Percentiles rank a stretch among this genome's conserved stretches.
Evolutionary conservation across 208 protist species (phyloP).

Genomic region (Herpetomonas muscarum): DNA sequence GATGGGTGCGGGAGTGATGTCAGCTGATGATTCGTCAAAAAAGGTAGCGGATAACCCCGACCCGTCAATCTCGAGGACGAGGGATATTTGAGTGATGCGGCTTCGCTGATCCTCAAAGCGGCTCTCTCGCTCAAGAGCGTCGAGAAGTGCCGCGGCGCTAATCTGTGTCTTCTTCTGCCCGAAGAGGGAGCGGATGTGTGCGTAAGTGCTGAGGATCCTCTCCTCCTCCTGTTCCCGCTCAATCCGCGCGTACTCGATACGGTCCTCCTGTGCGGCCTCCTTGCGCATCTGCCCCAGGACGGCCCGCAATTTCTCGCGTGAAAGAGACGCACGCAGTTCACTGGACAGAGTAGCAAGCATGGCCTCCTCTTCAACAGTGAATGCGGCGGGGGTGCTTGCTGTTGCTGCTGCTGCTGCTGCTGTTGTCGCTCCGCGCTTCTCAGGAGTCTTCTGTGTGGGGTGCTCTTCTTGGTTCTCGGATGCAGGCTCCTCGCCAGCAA

Average conservation of each 20-base stretch:
- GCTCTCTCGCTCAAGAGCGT: slow-evolving; percentile 45
- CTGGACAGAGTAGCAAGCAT: slow-evolving; percentile 46
- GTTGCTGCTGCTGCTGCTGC: background rate
- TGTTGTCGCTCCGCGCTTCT: background rate
- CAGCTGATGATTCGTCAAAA: background rate
- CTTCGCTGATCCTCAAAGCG: slow-evolving; percentile 51
- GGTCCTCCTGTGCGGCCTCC: slow-evolving; percentile 38
- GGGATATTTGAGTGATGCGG: slow-evolving; percentile 32
- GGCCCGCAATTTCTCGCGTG: slow-evolving; percentile 35
- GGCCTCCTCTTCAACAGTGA: slow-evolving; percentile 8
- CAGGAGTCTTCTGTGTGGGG: no score
- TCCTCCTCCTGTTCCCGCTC: slow-evolving; percentile 54
- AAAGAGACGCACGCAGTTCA: slow-evolving; percentile 62
- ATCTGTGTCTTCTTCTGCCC: slow-evolving; percentile 26
- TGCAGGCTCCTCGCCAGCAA: no score
- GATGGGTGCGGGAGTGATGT: slow-evolving; percentile 9
- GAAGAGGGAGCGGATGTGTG: slow-evolving; percentile 62
- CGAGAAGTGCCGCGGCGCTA: slow-evolving; percentile 34
- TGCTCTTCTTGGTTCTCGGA: no score
- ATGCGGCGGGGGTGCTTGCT: background rate
- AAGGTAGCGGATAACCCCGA: slow-evolving; percentile 31
- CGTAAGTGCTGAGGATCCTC: slow-evolving; percentile 58
- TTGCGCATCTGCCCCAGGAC: slow-evolving; percentile 66
- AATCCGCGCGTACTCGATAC: slow-evolving; percentile 38
- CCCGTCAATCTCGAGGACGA: slow-evolving; percentile 28